These are phyloP conservation scores for Smallanthus sonchifolius DNA, from an alignment of 129 eudicot genomes.

Conservation along the genomic window DNA sequence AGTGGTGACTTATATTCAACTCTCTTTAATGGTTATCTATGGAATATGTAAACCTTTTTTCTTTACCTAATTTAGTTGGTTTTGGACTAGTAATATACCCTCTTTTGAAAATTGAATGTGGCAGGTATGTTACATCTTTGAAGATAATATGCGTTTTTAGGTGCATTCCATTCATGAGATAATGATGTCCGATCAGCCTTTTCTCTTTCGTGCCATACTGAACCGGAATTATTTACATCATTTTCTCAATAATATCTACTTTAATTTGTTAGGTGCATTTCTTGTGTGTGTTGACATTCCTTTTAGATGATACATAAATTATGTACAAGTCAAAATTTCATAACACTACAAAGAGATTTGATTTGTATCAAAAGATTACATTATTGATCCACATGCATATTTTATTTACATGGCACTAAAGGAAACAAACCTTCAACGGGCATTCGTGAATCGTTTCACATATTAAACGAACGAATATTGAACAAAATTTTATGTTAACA, in stretches of 20 bases:
- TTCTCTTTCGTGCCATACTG: conserved; percentile 12
- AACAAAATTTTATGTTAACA: too few relatives aligned
- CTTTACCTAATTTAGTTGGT: conserved; percentile 21
- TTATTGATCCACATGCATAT: too few relatives aligned
- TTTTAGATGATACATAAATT: background rate
- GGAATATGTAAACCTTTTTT: conserved; percentile 13
- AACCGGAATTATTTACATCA: conserved; percentile 5
- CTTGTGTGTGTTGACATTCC: conserved; percentile 4
- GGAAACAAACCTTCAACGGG: too few relatives aligned
- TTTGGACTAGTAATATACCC: conserved; percentile 16
- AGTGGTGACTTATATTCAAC: conserved; percentile 5
- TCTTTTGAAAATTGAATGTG: background rate
- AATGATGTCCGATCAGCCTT: conserved; percentile 2
- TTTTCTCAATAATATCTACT: conserved; percentile 15
- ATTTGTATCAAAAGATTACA: too few relatives aligned
- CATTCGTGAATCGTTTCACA: too few relatives aligned
- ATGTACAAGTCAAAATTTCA: too few relatives aligned
- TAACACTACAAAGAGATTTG: too few relatives aligned
- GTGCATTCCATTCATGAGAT: conserved; percentile 12
- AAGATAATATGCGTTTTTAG: conserved; percentile 14
- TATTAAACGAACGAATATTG: too few relatives aligned
- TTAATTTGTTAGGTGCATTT: background rate
- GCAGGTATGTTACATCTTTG: background rate
- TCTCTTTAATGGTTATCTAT: conserved; percentile 1
- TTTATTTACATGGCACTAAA: too few relatives aligned